Evolutionary conservation across 2,329 filamentous ascomycete genomes (phyloP).

Genomic region (Claviceps maximensis): DNA sequence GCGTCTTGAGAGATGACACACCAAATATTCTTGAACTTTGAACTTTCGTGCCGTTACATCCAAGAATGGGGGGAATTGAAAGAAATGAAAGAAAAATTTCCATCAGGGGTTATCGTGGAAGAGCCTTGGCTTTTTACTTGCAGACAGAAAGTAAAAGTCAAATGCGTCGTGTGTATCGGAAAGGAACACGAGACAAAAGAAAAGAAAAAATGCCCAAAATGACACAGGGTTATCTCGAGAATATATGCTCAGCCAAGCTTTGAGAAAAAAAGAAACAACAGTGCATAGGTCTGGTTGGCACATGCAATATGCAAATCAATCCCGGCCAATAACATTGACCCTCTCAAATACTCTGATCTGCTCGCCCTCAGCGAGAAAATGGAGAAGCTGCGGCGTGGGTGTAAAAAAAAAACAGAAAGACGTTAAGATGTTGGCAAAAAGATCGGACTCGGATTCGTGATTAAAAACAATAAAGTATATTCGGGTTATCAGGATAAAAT

Average conservation of each 20-base stretch:
- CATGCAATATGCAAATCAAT: not conserved
- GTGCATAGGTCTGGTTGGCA: not conserved
- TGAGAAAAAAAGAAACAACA: not conserved
- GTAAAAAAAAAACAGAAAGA: not conserved
- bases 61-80: too few species aligned
- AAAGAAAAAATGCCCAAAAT: not conserved
- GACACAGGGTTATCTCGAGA: not conserved
- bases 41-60: too few species aligned
- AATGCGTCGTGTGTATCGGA: not conserved
- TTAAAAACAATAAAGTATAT: not conserved
- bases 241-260: not conserved
- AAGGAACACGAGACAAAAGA: not conserved
- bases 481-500: not conserved
- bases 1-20: too few species aligned
- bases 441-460: not conserved
- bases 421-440: not conserved
- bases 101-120: too few species aligned
- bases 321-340: not conserved
- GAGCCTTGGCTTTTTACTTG: too few species aligned
- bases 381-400: not conserved
- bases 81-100: too few species aligned
- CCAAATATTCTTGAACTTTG: too few species aligned
- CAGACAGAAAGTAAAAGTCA: not conserved
- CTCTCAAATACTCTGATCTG: not conserved
- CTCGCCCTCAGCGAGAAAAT: not conserved